Conservation (phyloP, 371 early-diverging fungal species). For the Actinomortierella ambigua region DNA sequence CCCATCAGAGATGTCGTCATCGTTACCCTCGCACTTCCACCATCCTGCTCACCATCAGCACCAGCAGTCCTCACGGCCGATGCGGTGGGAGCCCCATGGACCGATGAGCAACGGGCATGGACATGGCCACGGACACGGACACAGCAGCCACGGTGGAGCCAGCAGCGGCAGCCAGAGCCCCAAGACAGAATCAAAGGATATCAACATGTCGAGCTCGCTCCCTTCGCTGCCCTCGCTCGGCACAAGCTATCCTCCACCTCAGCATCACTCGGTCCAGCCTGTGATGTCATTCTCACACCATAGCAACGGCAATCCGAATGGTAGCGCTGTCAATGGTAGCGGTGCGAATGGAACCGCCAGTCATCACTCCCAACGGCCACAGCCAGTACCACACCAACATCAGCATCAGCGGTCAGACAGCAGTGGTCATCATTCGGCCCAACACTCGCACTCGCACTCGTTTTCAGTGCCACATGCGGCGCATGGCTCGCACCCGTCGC, state of each 20-base stretch:
- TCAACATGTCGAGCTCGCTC: slow-evolving; percentile 35
- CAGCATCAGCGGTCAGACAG: slow-evolving; percentile 38
- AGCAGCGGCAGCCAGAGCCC: slow-evolving; percentile 43
- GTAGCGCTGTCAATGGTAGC: too few species aligned
- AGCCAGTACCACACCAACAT: slow-evolving; percentile 16
- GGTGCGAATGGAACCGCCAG: slow-evolving; percentile 8
- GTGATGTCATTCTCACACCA: slow-evolving; percentile 29
- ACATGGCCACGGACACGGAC: neutral
- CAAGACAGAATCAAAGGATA: slow-evolving; percentile 36
- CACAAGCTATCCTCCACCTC: slow-evolving; percentile 16
- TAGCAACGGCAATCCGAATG: slow-evolving; percentile 2
- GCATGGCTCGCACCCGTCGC: too few species aligned
- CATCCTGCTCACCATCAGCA: slow-evolving; percentile 8
- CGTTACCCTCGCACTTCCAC: slow-evolving; percentile 39
- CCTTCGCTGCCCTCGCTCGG: slow-evolving; percentile 26
- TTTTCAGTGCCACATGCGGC: too few species aligned
- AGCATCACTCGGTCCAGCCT: slow-evolving; percentile 12
- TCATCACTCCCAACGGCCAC: slow-evolving; percentile 5
- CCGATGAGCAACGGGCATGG: slow-evolving; percentile 8
- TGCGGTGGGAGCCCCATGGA: slow-evolving; percentile 37
- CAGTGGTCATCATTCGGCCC: slow-evolving; percentile 12
- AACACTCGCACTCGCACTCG: too few species aligned
- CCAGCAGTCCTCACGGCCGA: slow-evolving; percentile 18
- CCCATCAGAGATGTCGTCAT: slow-evolving; percentile 35
- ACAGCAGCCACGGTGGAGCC: slow-evolving; percentile 8